A percentile compares a stretch with the other conserved stretches of the same genome.
These are phyloP conservation scores for Colletotrichum ledebouriae DNA, from an alignment of 2,329 filamentous ascomycete genomes.

Conservation along the genomic window DNA sequence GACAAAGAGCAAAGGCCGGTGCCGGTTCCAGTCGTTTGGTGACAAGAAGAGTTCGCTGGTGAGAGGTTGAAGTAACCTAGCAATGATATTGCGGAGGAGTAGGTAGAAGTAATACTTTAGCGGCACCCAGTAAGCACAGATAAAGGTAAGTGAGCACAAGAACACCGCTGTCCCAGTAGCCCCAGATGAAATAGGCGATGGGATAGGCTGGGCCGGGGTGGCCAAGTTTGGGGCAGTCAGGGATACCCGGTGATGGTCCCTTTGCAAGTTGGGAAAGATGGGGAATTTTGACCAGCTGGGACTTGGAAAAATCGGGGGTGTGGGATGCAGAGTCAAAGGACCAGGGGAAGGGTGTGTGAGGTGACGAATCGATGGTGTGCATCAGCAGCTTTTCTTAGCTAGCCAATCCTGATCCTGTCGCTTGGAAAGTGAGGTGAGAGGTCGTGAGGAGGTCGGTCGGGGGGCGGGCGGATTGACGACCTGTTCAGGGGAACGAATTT, in stretches of 20 bases:
- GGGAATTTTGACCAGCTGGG: constrained; percentile 34
- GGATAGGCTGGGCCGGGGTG: constrained; percentile 34
- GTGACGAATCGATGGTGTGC: constrained; percentile 35
- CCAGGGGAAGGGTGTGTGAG: constrained; percentile 27
- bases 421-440: constrained; percentile 20
- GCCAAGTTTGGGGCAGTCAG: constrained; percentile 38
- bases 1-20: constrained; percentile 13
- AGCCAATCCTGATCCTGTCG: constrained; percentile 38
- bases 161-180: constrained; percentile 30
- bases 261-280: constrained; percentile 34
- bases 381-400: constrained; percentile 38
- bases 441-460: constrained; percentile 23
- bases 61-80: constrained; percentile 17
- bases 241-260: constrained; percentile 36
- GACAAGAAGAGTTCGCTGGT: constrained; percentile 11
- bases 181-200: constrained; percentile 19
- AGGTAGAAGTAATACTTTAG: constrained; percentile 41
- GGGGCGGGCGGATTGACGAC: constrained; percentile 19
- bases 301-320: constrained; percentile 24
- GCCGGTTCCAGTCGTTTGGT: constrained; percentile 4
- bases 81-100: constrained; percentile 35
- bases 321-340: constrained; percentile 23
- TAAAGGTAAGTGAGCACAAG: constrained; percentile 38
- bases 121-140: constrained; percentile 38
- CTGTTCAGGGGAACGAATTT: constrained; percentile 6